Percentiles rank a stretch among this genome's conserved stretches.
These are phyloP conservation scores for Umbelopsis ramanniana DNA, from an alignment of 192 early-diverging fungal genomes.

Conservation along the genomic window DNA sequence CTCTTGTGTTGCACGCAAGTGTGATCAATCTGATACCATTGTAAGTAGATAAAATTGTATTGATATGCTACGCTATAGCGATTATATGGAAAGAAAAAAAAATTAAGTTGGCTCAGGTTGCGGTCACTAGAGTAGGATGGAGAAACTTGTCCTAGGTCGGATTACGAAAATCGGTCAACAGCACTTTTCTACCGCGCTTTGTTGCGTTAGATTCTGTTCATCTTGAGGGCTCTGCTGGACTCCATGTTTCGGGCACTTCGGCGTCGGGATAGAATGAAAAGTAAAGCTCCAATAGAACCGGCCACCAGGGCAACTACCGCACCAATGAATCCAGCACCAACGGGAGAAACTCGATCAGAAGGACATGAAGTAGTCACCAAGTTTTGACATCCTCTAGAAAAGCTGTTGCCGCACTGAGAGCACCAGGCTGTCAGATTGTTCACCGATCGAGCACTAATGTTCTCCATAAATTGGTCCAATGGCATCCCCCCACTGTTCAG, in stretches of 20 bases:
- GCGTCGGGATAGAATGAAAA: not conserved
- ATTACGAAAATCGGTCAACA: too few species aligned
- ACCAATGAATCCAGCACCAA: conserved; percentile 25
- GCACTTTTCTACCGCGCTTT: too few species aligned
- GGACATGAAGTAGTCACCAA: not conserved
- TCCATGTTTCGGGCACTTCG: not conserved
- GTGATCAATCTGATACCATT: too few species aligned
- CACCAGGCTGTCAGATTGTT: conserved; percentile 19
- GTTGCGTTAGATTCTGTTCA: conserved; percentile 5
- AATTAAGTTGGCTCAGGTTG: not conserved
- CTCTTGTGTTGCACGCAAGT: too few species aligned
- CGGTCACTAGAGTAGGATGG: too few species aligned
- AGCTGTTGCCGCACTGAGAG: not conserved
- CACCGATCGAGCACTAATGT: conserved; percentile 10
- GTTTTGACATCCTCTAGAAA: conserved; percentile 20
- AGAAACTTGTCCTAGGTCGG: not conserved
- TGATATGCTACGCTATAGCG: not conserved
- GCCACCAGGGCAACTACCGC: conserved; percentile 14
- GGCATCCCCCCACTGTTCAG: not conserved
- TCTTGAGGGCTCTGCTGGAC: conserved; percentile 6
- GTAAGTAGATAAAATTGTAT: too few species aligned
- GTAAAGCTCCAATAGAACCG: not conserved
- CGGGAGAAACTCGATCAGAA: conserved; percentile 6
- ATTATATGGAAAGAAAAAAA: not conserved
- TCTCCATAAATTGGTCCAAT: conserved; percentile 4